Conservation (phyloP, 352 stramenopile species). For the Globisporangium uncinulatum region DNA sequence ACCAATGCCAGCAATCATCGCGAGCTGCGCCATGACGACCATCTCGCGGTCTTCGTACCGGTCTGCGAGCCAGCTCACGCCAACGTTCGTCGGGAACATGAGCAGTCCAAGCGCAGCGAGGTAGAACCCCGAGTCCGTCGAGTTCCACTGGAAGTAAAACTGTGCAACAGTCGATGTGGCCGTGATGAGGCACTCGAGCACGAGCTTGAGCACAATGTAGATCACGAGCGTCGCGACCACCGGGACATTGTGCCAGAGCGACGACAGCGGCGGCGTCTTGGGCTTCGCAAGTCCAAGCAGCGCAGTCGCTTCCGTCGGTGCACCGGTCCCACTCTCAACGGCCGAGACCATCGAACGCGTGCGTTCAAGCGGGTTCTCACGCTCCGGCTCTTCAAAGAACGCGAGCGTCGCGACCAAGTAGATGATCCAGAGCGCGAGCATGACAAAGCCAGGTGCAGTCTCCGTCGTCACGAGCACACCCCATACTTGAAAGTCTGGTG, state of each 20-base stretch:
- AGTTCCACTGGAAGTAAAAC: constrained; percentile 90
- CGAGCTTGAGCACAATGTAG: constrained; percentile 91
- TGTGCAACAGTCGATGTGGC: constrained; percentile 78
- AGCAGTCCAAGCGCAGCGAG: constrained; percentile 84
- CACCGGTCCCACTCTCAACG: constrained; percentile 17
- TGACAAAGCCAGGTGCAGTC: constrained; percentile 88
- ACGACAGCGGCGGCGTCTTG: constrained; percentile 25
- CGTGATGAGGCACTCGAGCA: constrained; percentile 88
- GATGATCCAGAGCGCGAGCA: constrained; percentile 70
- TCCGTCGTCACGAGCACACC: constrained; percentile 78
- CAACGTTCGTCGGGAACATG: constrained; percentile 91
- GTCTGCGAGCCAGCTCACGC: constrained; percentile 86
- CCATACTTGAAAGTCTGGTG: constrained; percentile 57
- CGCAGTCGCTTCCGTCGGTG: constrained; percentile 5
- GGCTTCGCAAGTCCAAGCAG: constrained; percentile 2
- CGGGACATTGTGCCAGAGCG: constrained; percentile 67
- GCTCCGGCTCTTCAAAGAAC: constrained; percentile 65
- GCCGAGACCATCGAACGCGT: constrained; percentile 30
- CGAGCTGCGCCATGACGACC: constrained; percentile 76
- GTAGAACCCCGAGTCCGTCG: constrained; percentile 80
- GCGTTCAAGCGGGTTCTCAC: constrained; percentile 40
- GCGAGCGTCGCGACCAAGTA: constrained; percentile 55
- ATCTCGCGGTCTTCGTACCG: constrained; percentile 91
- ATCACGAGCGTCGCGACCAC: constrained; percentile 78
- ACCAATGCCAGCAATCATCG: constrained; percentile 88